These are phyloP conservation scores for Naganishia friedmannii DNA, from an alignment of 768 basidiomycete species.

Conservation along the genomic window DNA sequence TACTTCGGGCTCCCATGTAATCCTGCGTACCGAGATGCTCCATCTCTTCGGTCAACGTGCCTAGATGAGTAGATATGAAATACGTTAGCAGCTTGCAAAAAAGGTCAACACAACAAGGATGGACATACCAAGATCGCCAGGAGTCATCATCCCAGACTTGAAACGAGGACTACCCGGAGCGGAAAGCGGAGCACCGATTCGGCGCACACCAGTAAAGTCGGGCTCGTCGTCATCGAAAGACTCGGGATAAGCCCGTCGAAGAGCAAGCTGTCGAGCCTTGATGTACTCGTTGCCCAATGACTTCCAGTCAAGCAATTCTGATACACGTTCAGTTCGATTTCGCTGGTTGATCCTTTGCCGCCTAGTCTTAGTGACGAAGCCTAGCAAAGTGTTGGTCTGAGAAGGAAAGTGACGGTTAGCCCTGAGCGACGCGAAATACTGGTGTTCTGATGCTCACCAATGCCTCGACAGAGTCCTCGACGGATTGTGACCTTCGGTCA, in stretches of 20 bases:
- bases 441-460: constrained; percentile 53
- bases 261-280: constrained; percentile 86
- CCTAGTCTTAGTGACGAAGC: constrained; percentile 60
- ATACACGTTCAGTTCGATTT: constrained; percentile 91
- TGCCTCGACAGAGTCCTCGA: constrained; percentile 86
- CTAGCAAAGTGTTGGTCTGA: constrained; percentile 50
- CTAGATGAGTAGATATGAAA: constrained; percentile 25
- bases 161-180: constrained; percentile 85
- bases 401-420: background rate
- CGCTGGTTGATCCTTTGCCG: constrained; percentile 98
- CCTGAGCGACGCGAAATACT: background rate
- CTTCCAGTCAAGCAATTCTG: constrained; percentile 96
- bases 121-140: constrained; percentile 52
- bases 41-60: constrained; percentile 64
- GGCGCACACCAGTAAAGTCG: constrained; percentile 64
- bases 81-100: no score
- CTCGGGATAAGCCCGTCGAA: constrained; percentile 92
- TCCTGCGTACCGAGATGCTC: constrained; percentile 67
- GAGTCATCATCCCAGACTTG: constrained; percentile 77
- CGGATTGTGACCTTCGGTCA: constrained; percentile 80
- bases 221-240: constrained; percentile 70
- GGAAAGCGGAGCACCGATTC: constrained; percentile 63
- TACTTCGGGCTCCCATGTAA: constrained; percentile 59
- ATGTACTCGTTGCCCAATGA: constrained; percentile 87
- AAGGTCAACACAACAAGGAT: constrained; percentile 78